Evolutionary conservation across 345 rosid genomes (phyloP).

Genomic region (Gossypioides kirkii): DNA sequence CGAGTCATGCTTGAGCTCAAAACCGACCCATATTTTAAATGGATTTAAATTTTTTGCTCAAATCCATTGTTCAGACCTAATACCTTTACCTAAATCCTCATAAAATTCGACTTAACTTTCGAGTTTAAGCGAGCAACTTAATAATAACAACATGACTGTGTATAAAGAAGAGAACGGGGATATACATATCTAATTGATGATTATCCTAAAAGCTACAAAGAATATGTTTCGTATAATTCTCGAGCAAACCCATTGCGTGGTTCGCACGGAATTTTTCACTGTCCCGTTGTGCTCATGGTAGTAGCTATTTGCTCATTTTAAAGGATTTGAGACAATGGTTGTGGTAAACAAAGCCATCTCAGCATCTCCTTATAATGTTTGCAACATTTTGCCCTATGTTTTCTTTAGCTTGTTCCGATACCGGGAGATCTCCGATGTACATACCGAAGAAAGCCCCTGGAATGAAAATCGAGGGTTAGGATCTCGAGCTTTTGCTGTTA

Average conservation of each 20-base stretch:
- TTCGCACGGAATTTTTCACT: background rate
- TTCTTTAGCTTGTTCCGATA: constrained; percentile 79
- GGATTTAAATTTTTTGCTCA: no score
- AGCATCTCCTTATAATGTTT: constrained; percentile 58
- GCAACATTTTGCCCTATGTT: constrained; percentile 81
- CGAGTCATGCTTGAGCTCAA: no score
- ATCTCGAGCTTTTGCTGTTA: background rate
- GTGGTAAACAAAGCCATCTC: constrained; percentile 18
- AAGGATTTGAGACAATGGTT: constrained; percentile 17
- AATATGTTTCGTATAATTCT: background rate
- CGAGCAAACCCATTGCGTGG: no score
- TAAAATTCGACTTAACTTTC: no score
- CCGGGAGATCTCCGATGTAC: constrained; percentile 85
- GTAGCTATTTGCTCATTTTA: constrained; percentile 17
- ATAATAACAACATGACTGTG: background rate
- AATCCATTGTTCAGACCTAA: no score
- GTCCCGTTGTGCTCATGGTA: background rate
- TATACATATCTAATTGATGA: background rate
- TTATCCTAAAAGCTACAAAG: constrained; percentile 3
- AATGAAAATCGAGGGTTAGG: background rate
- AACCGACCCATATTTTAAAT: no score
- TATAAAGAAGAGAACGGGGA: background rate
- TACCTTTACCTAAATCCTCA: fast-evolving
- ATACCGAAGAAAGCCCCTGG: constrained; percentile 92
- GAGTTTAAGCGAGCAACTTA: no score